Conservation (phyloP, 441 rosid genomes). For the Pelargonium fulgidum region DNA sequence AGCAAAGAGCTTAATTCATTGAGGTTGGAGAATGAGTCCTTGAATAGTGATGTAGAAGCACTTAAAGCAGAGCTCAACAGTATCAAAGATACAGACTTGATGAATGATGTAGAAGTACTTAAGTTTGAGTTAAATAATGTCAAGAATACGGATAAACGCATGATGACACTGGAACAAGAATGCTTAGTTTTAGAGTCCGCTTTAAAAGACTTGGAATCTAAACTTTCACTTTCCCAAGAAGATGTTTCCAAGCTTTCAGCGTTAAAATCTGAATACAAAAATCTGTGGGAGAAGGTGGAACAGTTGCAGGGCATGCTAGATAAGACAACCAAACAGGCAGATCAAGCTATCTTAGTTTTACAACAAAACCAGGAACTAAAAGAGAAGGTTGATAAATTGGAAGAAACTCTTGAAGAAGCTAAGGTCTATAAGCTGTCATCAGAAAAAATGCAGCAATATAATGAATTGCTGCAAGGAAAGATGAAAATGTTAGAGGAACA, state of each 20-base stretch:
- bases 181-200: slow-evolving; percentile 50
- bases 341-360: slow-evolving; percentile 65
- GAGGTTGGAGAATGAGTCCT: slow-evolving; percentile 56
- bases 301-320: slow-evolving; percentile 53
- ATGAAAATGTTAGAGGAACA: slow-evolving; percentile 73
- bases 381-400: slow-evolving; percentile 74
- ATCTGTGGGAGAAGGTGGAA: slow-evolving; percentile 65
- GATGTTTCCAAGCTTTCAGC: slow-evolving; percentile 55
- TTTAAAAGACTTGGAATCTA: slow-evolving; percentile 63
- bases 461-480: slow-evolving; percentile 78
- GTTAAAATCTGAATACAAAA: slow-evolving; percentile 65
- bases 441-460: slow-evolving; percentile 65
- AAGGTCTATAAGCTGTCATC: slow-evolving; percentile 60
- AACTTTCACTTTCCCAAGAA: slow-evolving; percentile 58
- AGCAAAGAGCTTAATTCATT: slow-evolving; percentile 52
- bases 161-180: slow-evolving; percentile 58
- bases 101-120: slow-evolving; percentile 56
- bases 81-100: slow-evolving; percentile 16
- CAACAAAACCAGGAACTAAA: slow-evolving; percentile 80
- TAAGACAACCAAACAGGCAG: slow-evolving; percentile 76
- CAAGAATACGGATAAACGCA: slow-evolving; percentile 56
- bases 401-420: slow-evolving; percentile 72
- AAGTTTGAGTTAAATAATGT: slow-evolving; percentile 44
- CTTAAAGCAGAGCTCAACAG: background rate
- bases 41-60: slow-evolving; percentile 15